A percentile compares a stretch with the other conserved stretches of the same genome.
phyloP scores from a whole-genome alignment of 768 basidiomycete species.

The Suillus occidentalis region DNA sequence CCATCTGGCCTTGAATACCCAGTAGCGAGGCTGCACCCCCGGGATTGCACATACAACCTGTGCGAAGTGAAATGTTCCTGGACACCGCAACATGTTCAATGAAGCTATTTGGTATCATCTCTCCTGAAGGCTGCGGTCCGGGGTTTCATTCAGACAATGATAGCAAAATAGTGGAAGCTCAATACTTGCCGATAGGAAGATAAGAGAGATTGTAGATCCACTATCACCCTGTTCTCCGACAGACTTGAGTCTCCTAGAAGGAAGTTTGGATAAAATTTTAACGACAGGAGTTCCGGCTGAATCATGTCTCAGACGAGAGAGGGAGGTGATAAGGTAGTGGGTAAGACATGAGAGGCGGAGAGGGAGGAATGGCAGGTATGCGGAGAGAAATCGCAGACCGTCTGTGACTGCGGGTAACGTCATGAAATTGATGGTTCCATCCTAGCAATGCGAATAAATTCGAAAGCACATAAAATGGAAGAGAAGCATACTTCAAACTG shows the following conservation, averaged over 20 bases:
- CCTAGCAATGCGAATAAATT: slow-evolving; percentile 42
- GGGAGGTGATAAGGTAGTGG: slow-evolving; percentile 55
- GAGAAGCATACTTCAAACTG: slow-evolving; percentile 66
- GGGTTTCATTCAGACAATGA: neutral
- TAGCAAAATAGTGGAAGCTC: neutral
- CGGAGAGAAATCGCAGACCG: slow-evolving; percentile 74
- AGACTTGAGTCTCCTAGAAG: slow-evolving; percentile 49
- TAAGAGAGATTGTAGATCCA: slow-evolving; percentile 60
- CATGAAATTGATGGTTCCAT: slow-evolving; percentile 84
- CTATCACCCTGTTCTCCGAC: slow-evolving; percentile 68
- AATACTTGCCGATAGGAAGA: slow-evolving; percentile 60
- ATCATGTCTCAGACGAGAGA: slow-evolving; percentile 63
- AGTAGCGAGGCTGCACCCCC: slow-evolving; percentile 76
- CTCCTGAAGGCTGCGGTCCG: slow-evolving; percentile 53
- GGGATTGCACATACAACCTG: slow-evolving; percentile 88
- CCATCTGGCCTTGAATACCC: slow-evolving; percentile 66
- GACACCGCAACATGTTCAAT: slow-evolving; percentile 67
- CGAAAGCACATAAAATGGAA: neutral
- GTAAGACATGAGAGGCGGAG: slow-evolving; percentile 70
- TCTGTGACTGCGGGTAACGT: slow-evolving; percentile 76
- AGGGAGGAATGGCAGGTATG: slow-evolving; percentile 78
- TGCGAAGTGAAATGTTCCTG: slow-evolving; percentile 71
- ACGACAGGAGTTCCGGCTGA: slow-evolving; percentile 58
- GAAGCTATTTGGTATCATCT: slow-evolving; percentile 70
- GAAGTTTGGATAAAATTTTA: slow-evolving; percentile 64